A percentile compares a stretch with the other conserved stretches of the same genome.
phyloP scores from a whole-genome alignment of 352 stramenopile species.

The Pythium dissotocum region DNA sequence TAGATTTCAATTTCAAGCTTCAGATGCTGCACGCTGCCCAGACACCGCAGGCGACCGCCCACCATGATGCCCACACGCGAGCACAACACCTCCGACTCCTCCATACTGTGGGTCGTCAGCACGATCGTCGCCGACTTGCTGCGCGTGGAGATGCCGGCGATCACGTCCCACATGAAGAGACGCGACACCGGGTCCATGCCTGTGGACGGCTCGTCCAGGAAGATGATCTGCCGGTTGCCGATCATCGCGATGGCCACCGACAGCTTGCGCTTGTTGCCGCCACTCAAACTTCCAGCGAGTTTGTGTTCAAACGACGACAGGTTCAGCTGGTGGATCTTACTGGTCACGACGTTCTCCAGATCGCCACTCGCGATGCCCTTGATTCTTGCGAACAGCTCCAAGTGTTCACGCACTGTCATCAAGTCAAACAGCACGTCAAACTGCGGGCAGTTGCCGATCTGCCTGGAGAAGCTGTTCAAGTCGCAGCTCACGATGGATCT shows the following conservation, averaged over 20 bases:
- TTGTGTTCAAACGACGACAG: conserved; percentile 81
- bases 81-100: conserved; percentile 90
- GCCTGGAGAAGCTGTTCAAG: too few relatives aligned
- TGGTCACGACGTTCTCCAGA: conserved; percentile 53
- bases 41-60: conserved; percentile 49
- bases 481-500: too few relatives aligned
- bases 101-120: conserved; percentile 93
- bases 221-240: conserved; percentile 88
- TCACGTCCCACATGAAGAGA: conserved; percentile 93
- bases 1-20: conserved; percentile 54
- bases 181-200: conserved; percentile 95
- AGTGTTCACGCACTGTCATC: conserved; percentile 81
- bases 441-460: conserved; percentile 91
- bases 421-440: conserved; percentile 81
- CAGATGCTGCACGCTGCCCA: conserved; percentile 88
- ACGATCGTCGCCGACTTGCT: conserved; percentile 82
- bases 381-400: conserved; percentile 87
- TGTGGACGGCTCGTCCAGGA: conserved; percentile 92
- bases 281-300: conserved; percentile 72
- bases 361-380: conserved; percentile 61
- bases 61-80: conserved; percentile 92
- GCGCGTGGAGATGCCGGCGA: conserved; percentile 72
- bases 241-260: conserved; percentile 95
- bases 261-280: conserved; percentile 95
- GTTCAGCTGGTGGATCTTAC: conserved; percentile 78